These are phyloP conservation scores for Sporisorium sorghi DNA, from an alignment of 1,284 basidiomycete genomes.

Conservation along the genomic window DNA sequence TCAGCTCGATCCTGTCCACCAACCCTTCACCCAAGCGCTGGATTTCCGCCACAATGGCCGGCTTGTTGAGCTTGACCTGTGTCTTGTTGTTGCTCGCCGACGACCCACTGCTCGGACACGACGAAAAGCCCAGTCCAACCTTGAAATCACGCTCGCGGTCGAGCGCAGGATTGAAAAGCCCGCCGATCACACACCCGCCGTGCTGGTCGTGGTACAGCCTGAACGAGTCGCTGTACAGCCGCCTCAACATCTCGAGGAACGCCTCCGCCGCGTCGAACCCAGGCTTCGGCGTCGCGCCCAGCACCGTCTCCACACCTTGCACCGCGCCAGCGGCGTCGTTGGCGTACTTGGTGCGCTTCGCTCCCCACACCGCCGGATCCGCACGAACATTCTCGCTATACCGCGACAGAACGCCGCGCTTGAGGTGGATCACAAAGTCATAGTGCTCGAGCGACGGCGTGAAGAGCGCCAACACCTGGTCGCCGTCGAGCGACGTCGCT, in stretches of 20 bases:
- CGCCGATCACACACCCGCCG: constrained; percentile 82
- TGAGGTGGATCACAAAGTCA: constrained; percentile 83
- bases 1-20: constrained; percentile 69
- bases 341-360: constrained; percentile 71
- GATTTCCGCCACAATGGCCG: constrained; percentile 80
- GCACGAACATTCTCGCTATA: constrained; percentile 73
- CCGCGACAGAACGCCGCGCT: constrained; percentile 77
- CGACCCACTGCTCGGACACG: constrained; percentile 69
- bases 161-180: constrained; percentile 83
- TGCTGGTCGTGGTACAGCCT: constrained; percentile 86
- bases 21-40: constrained; percentile 81
- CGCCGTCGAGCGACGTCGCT: constrained; percentile 49
- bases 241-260: constrained; percentile 76
- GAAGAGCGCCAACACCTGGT: constrained; percentile 77
- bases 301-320: constrained; percentile 51
- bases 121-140: constrained; percentile 80
- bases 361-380: constrained; percentile 49
- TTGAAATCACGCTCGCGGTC: constrained; percentile 76
- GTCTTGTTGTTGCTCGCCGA: constrained; percentile 35
- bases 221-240: constrained; percentile 81
- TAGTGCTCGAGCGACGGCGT: constrained; percentile 85
- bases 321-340: constrained; percentile 69
- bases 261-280: constrained; percentile 81
- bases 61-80: constrained; percentile 77
- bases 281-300: constrained; percentile 47